Base-by-base conservation (phyloP, 2,329 filamentous ascomycete species). In the Monilinia polystroma region DNA sequence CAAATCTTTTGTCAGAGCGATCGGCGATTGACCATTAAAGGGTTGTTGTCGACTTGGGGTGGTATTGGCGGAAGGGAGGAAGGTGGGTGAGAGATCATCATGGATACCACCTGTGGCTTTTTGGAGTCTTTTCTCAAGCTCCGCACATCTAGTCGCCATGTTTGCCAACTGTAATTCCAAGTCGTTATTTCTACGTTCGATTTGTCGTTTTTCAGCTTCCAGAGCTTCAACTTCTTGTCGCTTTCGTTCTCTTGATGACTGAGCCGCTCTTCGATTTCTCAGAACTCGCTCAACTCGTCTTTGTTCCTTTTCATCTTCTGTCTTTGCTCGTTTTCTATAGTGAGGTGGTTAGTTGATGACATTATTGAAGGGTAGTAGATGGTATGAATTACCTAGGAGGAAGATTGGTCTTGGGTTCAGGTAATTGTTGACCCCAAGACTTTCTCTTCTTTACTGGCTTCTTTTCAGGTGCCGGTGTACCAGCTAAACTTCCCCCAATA, bases 291-390 rank as follows among this genome's bases (percentile, higher is more conserved):
- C 95, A 66, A 98, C 96, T 69, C 95, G 91, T 55, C 95, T 90
- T 80, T 99, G 95, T 80, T 98, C 95, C 81, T 99, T 99, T 80
- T 99, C 95, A 76, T 97, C 95, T 75, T 96, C 94, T 3, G 95
- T 99, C 85, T 98, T 99, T 74, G 95, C 95, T 70, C 95, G 92
- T 87, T 99, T 99, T 72, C 91, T 92, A 70, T 0, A 23, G 45
- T 1, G 14, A 58, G 35, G 14, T 55, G 49, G 60, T 75, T 72
- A 75, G 72, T 62, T 53, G 51, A 64, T 47, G 57, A 58, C 18
- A 69, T 45, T 10, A 66, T 18, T 7, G 66, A 66, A 8, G 23
- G 66, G 41, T 66, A 59, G 1, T 29, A 51, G 8, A 32, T 52
- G 52, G 66, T 51, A 26, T 38, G 51, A 69, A 81, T 76, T 86